These are phyloP conservation scores for Podospora sp. DNA, from an alignment of 495 filamentous ascomycete genomes.

Conservation along the genomic window DNA sequence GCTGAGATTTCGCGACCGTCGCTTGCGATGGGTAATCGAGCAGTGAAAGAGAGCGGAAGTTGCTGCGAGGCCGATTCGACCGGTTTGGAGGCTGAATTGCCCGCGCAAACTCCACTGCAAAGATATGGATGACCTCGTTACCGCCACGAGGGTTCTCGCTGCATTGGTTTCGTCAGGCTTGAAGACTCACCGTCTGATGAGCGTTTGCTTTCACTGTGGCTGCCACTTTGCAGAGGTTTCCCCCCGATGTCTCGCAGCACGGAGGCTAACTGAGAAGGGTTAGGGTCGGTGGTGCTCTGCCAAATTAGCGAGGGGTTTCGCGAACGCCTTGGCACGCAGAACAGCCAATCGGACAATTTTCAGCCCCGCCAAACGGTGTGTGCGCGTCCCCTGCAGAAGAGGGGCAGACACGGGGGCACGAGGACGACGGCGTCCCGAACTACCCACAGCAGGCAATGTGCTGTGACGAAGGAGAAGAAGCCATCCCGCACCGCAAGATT, in stretches of 20 bases:
- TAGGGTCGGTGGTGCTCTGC: neutral
- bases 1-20: neutral
- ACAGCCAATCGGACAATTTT: neutral
- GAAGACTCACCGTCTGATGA: too few relatives aligned
- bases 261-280: neutral
- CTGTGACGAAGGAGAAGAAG: neutral
- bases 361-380: neutral
- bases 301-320: constrained; percentile 10
- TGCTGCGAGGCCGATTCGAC: too few relatives aligned
- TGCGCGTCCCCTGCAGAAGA: neutral
- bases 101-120: too few relatives aligned
- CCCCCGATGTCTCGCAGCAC: too few relatives aligned
- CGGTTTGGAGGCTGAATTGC: too few relatives aligned
- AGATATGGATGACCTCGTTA: too few relatives aligned
- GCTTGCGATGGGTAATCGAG: neutral
- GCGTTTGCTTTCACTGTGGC: too few relatives aligned
- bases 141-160: too few relatives aligned
- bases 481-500: neutral
- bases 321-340: neutral
- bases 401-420: neutral
- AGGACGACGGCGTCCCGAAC: neutral
- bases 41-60: neutral
- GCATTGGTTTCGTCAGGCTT: too few relatives aligned
- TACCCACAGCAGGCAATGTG: neutral
- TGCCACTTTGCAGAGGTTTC: too few relatives aligned